phyloP scores from a whole-genome alignment of 768 basidiomycete genomes.

The Peribolospora baueri region DNA sequence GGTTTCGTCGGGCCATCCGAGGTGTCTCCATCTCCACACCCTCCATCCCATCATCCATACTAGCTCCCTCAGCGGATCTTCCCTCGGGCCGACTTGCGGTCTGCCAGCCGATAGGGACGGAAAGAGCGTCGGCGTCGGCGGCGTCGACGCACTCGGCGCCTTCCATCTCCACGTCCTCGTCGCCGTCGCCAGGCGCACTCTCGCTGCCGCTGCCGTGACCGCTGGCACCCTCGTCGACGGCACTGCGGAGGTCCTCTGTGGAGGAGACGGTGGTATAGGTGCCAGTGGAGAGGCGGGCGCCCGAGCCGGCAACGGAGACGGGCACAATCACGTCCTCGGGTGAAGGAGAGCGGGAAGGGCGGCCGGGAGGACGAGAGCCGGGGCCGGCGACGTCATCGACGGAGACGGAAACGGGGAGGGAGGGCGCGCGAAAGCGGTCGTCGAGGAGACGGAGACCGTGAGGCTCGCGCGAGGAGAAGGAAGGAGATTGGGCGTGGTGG shows the following conservation, averaged over 20 bases:
- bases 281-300: background rate
- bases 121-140: conserved; percentile 14
- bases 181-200: conserved; percentile 18
- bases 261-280: background rate
- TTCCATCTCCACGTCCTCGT: conserved; percentile 17
- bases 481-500: too few species aligned
- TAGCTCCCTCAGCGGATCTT: too few species aligned
- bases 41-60: too few species aligned
- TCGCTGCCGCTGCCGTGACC: conserved; percentile 18
- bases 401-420: background rate
- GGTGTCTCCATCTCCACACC: too few species aligned
- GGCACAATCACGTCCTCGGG: background rate
- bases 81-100: conserved; percentile 3
- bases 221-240: conserved; percentile 11
- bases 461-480: background rate
- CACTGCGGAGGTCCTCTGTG: background rate
- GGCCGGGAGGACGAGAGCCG: background rate
- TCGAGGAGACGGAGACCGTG: conserved; percentile 6
- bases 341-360: background rate
- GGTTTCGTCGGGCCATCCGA: too few species aligned
- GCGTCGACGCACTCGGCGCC: conserved; percentile 7
- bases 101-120: background rate
- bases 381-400: too few species aligned
- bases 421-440: background rate
- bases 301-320: background rate